Conservation (phyloP, 108 stramenopile species). For the Nitzschia sp. region DNA sequence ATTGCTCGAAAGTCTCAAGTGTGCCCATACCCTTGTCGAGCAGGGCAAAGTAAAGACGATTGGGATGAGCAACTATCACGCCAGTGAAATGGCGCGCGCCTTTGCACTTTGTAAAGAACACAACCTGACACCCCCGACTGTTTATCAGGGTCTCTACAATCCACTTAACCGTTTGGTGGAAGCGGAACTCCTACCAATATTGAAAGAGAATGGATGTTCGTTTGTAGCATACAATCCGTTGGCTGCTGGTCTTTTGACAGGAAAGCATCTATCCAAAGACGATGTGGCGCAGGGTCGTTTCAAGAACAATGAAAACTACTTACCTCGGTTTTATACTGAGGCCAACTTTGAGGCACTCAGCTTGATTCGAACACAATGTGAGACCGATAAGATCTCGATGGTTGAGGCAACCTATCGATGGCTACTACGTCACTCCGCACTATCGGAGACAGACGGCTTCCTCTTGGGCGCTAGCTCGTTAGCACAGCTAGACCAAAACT, state of each 20-base stretch:
- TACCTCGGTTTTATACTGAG: slow-evolving; percentile 81
- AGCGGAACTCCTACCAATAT: slow-evolving; percentile 78
- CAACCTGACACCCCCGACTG: slow-evolving; percentile 70
- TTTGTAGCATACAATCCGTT: slow-evolving; percentile 97
- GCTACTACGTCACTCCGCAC: slow-evolving; percentile 84
- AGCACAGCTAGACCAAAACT: slow-evolving; percentile 75
- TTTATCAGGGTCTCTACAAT: slow-evolving; percentile 97
- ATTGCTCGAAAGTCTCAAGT: slow-evolving; percentile 61
- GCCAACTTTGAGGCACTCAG: slow-evolving; percentile 79
- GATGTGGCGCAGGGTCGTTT: slow-evolving; percentile 75
- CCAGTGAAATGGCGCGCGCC: slow-evolving; percentile 74
- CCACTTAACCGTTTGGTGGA: slow-evolving; percentile 91
- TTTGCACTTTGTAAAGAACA: slow-evolving; percentile 75
- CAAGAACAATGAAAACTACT: slow-evolving; percentile 82
- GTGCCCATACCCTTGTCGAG: slow-evolving; percentile 48
- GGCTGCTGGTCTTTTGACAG: slow-evolving; percentile 87
- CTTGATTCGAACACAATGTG: slow-evolving; percentile 64
- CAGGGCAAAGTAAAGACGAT: slow-evolving; percentile 55
- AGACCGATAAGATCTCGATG: slow-evolving; percentile 60
- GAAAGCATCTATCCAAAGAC: slow-evolving; percentile 54
- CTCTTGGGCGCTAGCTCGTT: slow-evolving; percentile 83
- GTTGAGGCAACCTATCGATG: slow-evolving; percentile 87
- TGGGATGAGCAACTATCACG: slow-evolving; percentile 87
- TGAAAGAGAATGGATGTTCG: slow-evolving; percentile 63
- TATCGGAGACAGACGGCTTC: slow-evolving; percentile 69